Base-by-base conservation (phyloP, 2,329 filamentous ascomycete genomes). In the Pseudocercospora vitis region DNA sequence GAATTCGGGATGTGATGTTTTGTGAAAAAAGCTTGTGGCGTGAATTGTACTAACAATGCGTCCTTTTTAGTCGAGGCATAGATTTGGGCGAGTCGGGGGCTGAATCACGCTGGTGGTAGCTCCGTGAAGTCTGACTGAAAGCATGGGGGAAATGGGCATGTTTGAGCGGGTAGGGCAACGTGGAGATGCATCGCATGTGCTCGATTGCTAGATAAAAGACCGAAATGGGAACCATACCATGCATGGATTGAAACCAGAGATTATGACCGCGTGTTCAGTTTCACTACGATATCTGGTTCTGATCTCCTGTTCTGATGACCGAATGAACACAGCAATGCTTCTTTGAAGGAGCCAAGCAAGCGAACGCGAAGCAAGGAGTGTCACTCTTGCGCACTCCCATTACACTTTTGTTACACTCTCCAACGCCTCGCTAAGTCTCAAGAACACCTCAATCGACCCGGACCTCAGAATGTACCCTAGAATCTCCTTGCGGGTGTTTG, bases 341-440 rank as follows among this genome's bases (percentile, higher is more conserved):
- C n/a, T n/a, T n/a, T n/a, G n/a, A n/a, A n/a, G n/a, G n/a, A n/a
- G n/a, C n/a, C n/a, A n/a, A n/a, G n/a, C n/a, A n/a, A n/a, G n/a
- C n/a, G n/a, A n/a, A n/a, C n/a, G n/a, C n/a, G n/a, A n/a, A n/a
- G n/a, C n/a, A n/a, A n/a, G n/a, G n/a, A n/a, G n/a, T n/a, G n/a
- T n/a, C n/a, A n/a, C n/a, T n/a, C n/a, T n/a, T n/a, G n/a, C n/a
- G n/a, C n/a, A n/a, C n/a, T n/a, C n/a, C n/a, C n/a, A n/a, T n/a
- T n/a, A n/a, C n/a, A n/a, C n/a, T n/a, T n/a, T n/a, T n/a, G n/a
- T n/a, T n/a, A n/a, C n/a, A n/a, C n/a, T n/a, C n/a, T n/a, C n/a
- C n/a, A n/a, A n/a, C n/a, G n/a, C 50, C 50, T 29, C 50, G 50
- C 50, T 52, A 52, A 44, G 18, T 21, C 12, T 37, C 33, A 37